phyloP scores from a whole-genome alignment of 2,329 filamentous ascomycete genomes.

The Apiospora rasikravindrae region DNA sequence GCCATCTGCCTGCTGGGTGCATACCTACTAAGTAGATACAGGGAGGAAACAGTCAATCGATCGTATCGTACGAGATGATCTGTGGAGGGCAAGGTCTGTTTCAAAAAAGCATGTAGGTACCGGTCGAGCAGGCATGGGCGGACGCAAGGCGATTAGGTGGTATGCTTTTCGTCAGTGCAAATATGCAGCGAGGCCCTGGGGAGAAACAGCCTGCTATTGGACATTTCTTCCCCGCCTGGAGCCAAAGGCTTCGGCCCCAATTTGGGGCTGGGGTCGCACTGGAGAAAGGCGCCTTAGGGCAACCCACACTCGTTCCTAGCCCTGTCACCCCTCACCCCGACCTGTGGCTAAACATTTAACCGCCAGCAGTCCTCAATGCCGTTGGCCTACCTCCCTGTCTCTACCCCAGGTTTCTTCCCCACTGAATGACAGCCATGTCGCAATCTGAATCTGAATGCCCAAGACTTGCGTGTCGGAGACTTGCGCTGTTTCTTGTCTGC shows the following conservation, averaged over 20 bases:
- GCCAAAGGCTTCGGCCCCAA: background rate
- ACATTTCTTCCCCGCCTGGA: background rate
- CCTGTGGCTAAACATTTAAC: constrained; percentile 21
- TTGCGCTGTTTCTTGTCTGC: background rate
- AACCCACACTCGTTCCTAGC: background rate
- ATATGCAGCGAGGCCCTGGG: no score
- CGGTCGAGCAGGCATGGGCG: background rate
- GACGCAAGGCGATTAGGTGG: background rate
- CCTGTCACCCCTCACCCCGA: background rate
- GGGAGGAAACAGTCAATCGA: background rate
- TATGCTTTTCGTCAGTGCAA: background rate
- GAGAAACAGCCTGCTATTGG: background rate
- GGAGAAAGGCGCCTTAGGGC: background rate
- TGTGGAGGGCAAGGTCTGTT: background rate
- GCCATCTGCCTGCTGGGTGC: background rate
- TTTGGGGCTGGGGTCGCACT: background rate
- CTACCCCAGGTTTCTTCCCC: constrained; percentile 22
- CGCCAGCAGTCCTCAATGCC: background rate
- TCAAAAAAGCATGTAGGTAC: background rate
- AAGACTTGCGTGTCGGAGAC: background rate
- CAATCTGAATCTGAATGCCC: constrained; percentile 12
- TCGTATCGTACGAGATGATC: background rate
- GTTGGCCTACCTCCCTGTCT: background rate
- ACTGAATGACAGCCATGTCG: constrained; percentile 8
- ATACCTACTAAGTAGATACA: background rate